A percentile compares a stretch with the other conserved stretches of the same genome.
phyloP scores from a whole-genome alignment of 2,329 filamentous ascomycete genomes.

The Penicillium sp. region DNA sequence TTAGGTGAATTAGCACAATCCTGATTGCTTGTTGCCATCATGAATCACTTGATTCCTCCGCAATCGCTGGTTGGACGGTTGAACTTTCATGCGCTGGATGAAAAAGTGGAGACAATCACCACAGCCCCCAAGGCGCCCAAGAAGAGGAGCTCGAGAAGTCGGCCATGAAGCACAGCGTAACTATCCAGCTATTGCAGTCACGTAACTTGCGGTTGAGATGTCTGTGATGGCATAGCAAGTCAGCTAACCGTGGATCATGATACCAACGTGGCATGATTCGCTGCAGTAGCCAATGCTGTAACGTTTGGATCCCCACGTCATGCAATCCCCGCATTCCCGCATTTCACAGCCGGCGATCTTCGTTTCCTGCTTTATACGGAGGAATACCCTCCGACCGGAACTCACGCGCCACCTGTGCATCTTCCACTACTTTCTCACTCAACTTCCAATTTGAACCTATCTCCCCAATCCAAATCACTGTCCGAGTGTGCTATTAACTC shows the following conservation, averaged over 20 bases:
- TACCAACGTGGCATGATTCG: neutral
- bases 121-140: neutral
- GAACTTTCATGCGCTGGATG: neutral
- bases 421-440: neutral
- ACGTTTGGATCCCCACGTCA: slow-evolving; percentile 23
- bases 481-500: neutral
- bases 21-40: neutral
- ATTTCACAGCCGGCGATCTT: slow-evolving; percentile 15
- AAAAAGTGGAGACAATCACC: neutral
- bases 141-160: neutral
- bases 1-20: neutral
- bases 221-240: neutral
- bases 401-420: slow-evolving; percentile 13
- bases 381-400: slow-evolving; percentile 6
- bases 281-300: neutral
- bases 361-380: slow-evolving; percentile 11
- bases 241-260: neutral
- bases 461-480: neutral
- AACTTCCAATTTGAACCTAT: neutral
- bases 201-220: neutral
- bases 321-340: slow-evolving; percentile 28
- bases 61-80: slow-evolving; percentile 3
- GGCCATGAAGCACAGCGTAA: neutral
- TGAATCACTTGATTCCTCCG: neutral
- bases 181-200: neutral